Evolutionary conservation across 768 basidiomycete genomes (phyloP).

Genomic region (Tylopilus rubrobrunneus): DNA sequence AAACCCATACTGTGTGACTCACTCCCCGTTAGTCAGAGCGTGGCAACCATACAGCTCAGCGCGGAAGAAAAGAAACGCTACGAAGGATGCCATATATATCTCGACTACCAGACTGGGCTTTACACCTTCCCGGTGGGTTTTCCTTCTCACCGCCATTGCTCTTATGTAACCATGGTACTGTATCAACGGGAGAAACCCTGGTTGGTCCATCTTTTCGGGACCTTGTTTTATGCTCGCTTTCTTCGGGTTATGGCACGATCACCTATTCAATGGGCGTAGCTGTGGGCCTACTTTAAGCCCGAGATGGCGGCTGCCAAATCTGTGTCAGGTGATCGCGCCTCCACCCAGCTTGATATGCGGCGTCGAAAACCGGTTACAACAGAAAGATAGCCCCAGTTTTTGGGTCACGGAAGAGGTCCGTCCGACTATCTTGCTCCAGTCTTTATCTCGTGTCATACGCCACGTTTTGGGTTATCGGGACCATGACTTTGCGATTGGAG

Average conservation of each 20-base stretch:
- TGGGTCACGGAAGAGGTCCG: slow-evolving; percentile 25
- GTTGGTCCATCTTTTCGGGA: background rate
- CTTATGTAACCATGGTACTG: background rate
- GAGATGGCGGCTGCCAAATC: background rate
- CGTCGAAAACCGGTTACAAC: background rate
- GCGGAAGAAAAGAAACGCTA: slow-evolving; percentile 64
- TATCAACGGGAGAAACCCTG: background rate
- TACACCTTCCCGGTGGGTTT: slow-evolving; percentile 77
- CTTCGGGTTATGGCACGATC: background rate
- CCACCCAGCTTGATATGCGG: background rate
- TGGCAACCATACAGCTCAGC: slow-evolving; percentile 76
- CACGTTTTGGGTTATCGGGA: background rate
- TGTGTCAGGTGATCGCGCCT: background rate
- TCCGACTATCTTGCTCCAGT: slow-evolving; percentile 10
- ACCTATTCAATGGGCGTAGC: background rate
- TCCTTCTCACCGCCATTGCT: background rate
- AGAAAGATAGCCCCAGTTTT: background rate
- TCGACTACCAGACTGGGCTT: slow-evolving; percentile 71
- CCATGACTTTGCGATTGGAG: background rate
- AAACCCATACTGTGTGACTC: background rate
- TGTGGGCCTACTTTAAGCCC: background rate
- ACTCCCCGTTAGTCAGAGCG: slow-evolving; percentile 55
- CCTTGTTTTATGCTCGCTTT: background rate
- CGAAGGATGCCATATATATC: slow-evolving; percentile 57
- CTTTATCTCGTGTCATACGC: background rate